Base-by-base conservation (phyloP, 1,284 basidiomycete genomes). In the Tilletia walkeri region DNA sequence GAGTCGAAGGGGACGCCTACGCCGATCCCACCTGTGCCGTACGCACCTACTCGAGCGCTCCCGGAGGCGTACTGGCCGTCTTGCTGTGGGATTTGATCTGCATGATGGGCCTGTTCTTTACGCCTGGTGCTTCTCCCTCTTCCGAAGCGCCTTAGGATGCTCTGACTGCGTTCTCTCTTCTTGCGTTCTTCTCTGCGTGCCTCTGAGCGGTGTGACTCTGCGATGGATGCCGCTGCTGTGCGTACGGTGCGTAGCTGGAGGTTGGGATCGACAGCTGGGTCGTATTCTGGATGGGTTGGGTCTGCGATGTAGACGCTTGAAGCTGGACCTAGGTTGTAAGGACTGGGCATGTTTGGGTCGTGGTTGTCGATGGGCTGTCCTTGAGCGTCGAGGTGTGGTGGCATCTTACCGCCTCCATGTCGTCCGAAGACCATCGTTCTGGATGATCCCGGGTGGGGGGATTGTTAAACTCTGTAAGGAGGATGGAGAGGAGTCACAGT, bases 161-260 rank as follows among this genome's bases (percentile, higher is more conserved):
- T 68, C 20, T 56, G 54, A 24, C 54, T 56, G 20, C 24, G 18
- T 56, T 75, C 73, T 10, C 72, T 69, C 70, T 75, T 77, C 18
- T 67, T 67, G 14, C 77, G 71, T 4, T 73, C 75, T 50, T 80
- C 79, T 59, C 78, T 70, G 47, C 79, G 71, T 34, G 74, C 73
- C 61, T 80, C 79, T 34, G 78, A 79, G 41, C 78, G 75, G 67
- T 80, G 78, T 14, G 76, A 78, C 65, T 80, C 79, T 41, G 79
- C 79, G 39, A 80, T 80, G 49, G 78, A 79, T 18, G 77, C 79
- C 39, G 79, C 79, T 7, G 79, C 79, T n/a, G 79, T 80, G n/a
- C 79, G 70, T 53, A 80, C 79, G 10, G 76, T 79, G 68, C 74
- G 74, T 59, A 80, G 76, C 71, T 80, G 79, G 10, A 79, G 75